Conservation (phyloP, 2,329 filamentous ascomycete species). For the Didymella sp. region DNA sequence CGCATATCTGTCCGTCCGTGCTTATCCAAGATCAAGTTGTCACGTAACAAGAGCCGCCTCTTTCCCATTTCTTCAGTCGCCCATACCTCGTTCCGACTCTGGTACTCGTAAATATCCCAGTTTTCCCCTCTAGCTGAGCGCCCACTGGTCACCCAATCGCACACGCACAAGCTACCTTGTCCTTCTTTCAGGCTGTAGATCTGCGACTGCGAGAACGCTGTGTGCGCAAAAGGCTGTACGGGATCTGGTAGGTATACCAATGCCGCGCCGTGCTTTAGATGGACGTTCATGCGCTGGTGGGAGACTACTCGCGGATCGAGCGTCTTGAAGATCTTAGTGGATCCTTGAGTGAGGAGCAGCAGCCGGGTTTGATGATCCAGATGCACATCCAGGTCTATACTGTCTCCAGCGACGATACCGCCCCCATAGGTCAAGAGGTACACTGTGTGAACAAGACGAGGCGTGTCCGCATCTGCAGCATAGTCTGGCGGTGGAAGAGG, state of each 20-base stretch:
- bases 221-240: slow-evolving; percentile 86
- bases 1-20: slow-evolving; percentile 45
- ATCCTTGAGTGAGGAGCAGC: slow-evolving; percentile 69
- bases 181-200: slow-evolving; percentile 68
- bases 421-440: slow-evolving; percentile 95
- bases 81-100: slow-evolving; percentile 89
- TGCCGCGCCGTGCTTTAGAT: slow-evolving; percentile 57
- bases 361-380: slow-evolving; percentile 71
- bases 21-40: slow-evolving; percentile 77
- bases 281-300: slow-evolving; percentile 58
- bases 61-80: slow-evolving; percentile 48
- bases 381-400: slow-evolving; percentile 74
- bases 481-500: slow-evolving; percentile 64
- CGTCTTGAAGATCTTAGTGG: slow-evolving; percentile 95
- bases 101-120: slow-evolving; percentile 83
- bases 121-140: slow-evolving; percentile 83
- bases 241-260: slow-evolving; percentile 82
- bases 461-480: slow-evolving; percentile 29
- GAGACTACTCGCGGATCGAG: slow-evolving; percentile 56
- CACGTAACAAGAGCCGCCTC: slow-evolving; percentile 76
- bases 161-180: slow-evolving; percentile 70
- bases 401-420: slow-evolving; percentile 87
- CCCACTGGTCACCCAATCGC: slow-evolving; percentile 95
- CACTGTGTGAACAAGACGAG: slow-evolving; percentile 71
- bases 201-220: slow-evolving; percentile 84